A percentile compares a stretch with the other conserved stretches of the same genome.
phyloP scores from a whole-genome alignment of 2,329 filamentous ascomycete genomes.

The Juglanconis juglandina region DNA sequence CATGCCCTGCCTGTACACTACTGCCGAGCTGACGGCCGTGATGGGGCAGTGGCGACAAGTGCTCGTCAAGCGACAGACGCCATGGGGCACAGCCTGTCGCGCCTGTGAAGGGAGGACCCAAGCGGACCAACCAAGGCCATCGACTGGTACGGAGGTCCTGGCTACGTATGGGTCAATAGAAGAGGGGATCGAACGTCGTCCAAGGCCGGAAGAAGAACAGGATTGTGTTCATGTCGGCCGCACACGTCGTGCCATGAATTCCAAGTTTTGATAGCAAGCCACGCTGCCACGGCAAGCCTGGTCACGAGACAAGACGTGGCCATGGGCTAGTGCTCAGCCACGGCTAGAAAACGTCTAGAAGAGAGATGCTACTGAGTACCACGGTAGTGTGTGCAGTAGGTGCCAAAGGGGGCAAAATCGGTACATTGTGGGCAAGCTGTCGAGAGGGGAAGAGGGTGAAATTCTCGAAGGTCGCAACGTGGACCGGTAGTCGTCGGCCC shows the following conservation, averaged over 20 bases:
- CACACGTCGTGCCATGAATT: not conserved
- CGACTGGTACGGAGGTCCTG: not conserved
- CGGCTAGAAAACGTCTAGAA: not conserved
- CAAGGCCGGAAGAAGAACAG: not conserved
- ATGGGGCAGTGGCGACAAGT: not conserved
- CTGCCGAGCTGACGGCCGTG: conserved; percentile 1
- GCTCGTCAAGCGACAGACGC: not conserved
- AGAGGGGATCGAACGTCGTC: not conserved
- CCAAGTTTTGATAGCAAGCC: not conserved
- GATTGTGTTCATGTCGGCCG: not conserved
- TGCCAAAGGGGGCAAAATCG: not conserved
- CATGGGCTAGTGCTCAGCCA: not conserved
- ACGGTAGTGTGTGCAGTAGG: not conserved
- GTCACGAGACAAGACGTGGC: not conserved
- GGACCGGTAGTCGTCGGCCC: not conserved
- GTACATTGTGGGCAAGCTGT: not conserved
- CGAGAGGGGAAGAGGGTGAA: not conserved
- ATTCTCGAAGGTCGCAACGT: not conserved
- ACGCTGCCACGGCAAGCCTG: not conserved
- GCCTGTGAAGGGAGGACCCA: too few species aligned
- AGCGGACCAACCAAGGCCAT: not conserved
- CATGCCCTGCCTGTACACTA: conserved; percentile 3
- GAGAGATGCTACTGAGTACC: not conserved
- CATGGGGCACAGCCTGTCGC: not conserved
- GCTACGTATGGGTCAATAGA: conserved; percentile 1